Evolutionary conservation across 2,329 filamentous ascomycete species (phyloP).

Genomic region (Aureobasidium uvarum): DNA sequence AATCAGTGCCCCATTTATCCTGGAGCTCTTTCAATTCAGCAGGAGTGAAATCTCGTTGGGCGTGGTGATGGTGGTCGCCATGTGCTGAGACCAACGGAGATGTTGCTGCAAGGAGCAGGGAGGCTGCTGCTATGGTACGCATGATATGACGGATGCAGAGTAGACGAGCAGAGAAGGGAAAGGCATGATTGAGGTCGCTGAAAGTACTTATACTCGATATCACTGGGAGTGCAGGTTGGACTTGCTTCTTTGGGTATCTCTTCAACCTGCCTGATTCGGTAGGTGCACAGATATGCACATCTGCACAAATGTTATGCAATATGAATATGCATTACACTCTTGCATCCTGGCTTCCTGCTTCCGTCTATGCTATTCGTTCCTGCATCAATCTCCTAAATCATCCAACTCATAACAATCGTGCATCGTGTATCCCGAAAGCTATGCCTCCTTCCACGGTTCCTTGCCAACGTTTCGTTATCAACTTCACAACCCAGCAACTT

Average conservation of each 20-base stretch:
- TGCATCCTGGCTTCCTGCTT: background rate
- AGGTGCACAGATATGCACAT: conserved; percentile 32
- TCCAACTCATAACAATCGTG: background rate
- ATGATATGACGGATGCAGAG: background rate
- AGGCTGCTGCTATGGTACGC: conserved; percentile 2
- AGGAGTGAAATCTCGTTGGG: conserved; percentile 25
- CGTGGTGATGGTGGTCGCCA: conserved; percentile 26
- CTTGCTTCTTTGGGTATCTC: conserved; percentile 21
- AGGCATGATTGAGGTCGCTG: background rate
- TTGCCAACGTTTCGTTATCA: background rate
- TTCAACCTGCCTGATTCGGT: conserved; percentile 8
- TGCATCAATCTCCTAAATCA: background rate
- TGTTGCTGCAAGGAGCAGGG: conserved; percentile 2
- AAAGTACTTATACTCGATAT: conserved; percentile 16
- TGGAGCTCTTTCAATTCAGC: conserved; percentile 28
- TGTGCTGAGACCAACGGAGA: conserved; percentile 17
- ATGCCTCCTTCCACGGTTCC: background rate
- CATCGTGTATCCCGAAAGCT: background rate
- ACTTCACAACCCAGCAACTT: conserved; percentile 40
- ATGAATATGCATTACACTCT: background rate
- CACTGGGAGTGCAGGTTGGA: background rate
- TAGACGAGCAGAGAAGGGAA: background rate
- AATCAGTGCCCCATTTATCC: conserved; percentile 31
- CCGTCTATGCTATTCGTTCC: background rate
- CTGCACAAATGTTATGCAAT: background rate